Evolutionary conservation across 495 filamentous ascomycete genomes (phyloP), one percentile per base, ranked within the genome.

Genomic region (Glutinoglossum americanum): DNA sequence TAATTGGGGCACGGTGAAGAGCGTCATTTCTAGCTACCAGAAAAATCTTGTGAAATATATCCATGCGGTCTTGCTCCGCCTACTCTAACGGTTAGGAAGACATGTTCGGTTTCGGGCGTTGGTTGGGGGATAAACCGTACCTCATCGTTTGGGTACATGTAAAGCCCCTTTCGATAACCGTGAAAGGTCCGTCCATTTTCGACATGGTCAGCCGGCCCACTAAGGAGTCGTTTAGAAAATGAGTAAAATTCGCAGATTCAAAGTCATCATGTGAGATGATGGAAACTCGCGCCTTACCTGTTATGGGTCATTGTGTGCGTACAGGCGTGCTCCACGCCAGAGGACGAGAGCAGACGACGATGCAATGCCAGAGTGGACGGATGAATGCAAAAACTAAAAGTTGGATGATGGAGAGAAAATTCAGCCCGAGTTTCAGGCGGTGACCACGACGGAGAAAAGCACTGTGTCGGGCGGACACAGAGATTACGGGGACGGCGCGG

Each of bases 121-220:
- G 67, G 44, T 63, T 32, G 30, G 41, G 47, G 53, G 60, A 55
- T 47, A 37, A 17, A 6, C 44, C 56, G 44, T 51, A 80, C 79
- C 70, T 82, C 79, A 59, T 82, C 79, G 59, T 76, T 75, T 23
- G 79, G 79, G 54, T 78, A 79, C 72, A 80, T 73, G 65, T 81
- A 82, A 32, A 74, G 70, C 45, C 78, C 79, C 59, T 68, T 73
- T 54, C 72, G 68, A 64, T 71, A 80, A 7, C 70, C 75, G 60
- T 78, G 75, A 60, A 78, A 81, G 47, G 66, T 67, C 57, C 78
- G 71, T 6, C 76, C 77, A 65, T 80, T 78, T 64, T 81, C 78
- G 30, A 63, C 64, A 58, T 75, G 77, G 61, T 72, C 73, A 28
- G 62, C 33, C 5, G 39, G 56, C 3, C 56, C 30, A 39, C 28